Evolutionary conservation across 73 alveolate species (phyloP).

Genomic region (Chromera velia): DNA sequence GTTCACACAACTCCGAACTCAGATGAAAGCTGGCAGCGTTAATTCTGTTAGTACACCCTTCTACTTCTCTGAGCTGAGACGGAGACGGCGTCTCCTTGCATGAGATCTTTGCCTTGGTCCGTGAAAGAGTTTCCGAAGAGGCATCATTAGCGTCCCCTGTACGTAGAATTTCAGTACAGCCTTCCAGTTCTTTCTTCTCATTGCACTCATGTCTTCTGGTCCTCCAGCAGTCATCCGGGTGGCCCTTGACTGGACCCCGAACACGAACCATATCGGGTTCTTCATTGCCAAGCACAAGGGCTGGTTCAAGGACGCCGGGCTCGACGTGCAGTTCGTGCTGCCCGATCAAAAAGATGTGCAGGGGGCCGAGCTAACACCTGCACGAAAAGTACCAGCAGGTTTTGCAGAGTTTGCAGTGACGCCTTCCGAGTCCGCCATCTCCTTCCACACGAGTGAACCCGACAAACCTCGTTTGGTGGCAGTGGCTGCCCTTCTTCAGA

Average conservation of each 20-base stretch:
- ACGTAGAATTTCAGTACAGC: no score
- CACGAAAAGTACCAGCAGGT: background rate
- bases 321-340: background rate
- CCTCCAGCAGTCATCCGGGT: slow-evolving; percentile 46
- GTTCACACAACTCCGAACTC: no score
- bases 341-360: background rate
- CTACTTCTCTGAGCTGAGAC: no score
- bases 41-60: no score
- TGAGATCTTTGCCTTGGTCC: no score
- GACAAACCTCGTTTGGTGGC: slow-evolving; percentile 9
- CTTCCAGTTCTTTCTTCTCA: no score
- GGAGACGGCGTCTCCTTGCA: no score
- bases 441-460: background rate
- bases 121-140: no score
- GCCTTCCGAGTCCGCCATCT: slow-evolving; percentile 4
- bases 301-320: background rate
- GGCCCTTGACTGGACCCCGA: slow-evolving; percentile 14
- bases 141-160: no score
- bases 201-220: slow-evolving; percentile 56
- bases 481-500: slow-evolving; percentile 5
- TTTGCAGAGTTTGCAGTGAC: slow-evolving; percentile 6
- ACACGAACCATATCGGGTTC: slow-evolving; percentile 11
- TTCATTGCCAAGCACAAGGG: background rate
- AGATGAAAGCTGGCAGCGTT: no score
- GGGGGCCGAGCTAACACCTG: background rate